Evolutionary conservation across 768 basidiomycete species (phyloP), one percentile per base, ranked within the genome.

Genomic region (Calocybe gangraenosa): DNA sequence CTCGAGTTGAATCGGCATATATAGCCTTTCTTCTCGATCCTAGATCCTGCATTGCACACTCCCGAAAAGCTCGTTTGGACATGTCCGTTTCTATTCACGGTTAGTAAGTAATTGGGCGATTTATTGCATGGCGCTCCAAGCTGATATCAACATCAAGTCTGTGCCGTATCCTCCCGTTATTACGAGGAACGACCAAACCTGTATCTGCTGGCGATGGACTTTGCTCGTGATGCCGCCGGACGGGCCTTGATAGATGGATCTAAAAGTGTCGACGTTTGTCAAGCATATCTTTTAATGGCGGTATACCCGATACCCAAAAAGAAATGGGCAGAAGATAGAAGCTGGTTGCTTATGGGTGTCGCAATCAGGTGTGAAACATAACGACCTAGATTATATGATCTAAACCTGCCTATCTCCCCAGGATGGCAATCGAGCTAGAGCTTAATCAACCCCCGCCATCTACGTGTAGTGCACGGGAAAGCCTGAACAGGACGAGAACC

Each of bases 221-320:
- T 83, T 53, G 81, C 82, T 6, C 70, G 76, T 48, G 76, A 80
- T 42, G 70, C 76, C 15, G 82, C 82, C 4, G 79, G 77, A 10
- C 71, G 73, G 45, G 72, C 79, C 2, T 67, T 84, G 41, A 70
- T 81, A 10, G 78, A 82, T 46, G 80, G 80, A 4, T 69, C 72
- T 51, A 77, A 77, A 58, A 81, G 77, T 47, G 75, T 89, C n/a
- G 88, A 91, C 57, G 78, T 84, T 46, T 83, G 81, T 47, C 88
- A 91, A 58, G 87, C 87, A 15, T 89, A 84, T 57, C 63, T 87
- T 14, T 61, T 91, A 22, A 69, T 84, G 65, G 74, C 78, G 28
- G 75, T 78, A 7, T 84, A 84, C 60, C 75, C 78, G 15, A 65
- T 75, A 7, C 81, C 82, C 0, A 76, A 77, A 48, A 76, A 76